These are phyloP conservation scores for Metschnikowia lunata DNA, from an alignment of 805 yeast species.

Conservation along the genomic window DNA sequence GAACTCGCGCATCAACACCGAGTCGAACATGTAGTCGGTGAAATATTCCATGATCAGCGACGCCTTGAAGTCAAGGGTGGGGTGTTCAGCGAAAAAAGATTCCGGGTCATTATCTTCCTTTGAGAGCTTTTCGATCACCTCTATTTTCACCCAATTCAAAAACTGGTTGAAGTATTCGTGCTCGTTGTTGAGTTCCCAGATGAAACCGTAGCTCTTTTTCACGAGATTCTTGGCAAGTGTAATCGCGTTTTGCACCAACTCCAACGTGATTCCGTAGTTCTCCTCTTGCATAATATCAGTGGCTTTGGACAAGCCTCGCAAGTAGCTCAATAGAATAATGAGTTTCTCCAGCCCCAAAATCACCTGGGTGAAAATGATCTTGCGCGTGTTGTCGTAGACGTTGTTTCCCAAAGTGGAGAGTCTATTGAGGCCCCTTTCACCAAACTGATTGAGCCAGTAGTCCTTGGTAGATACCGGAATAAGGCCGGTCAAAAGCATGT, in stretches of 20 bases:
- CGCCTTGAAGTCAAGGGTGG: slow-evolving; percentile 12
- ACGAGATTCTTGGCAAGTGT: slow-evolving; percentile 22
- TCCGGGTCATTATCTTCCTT: slow-evolving; percentile 32
- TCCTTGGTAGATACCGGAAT: slow-evolving; percentile 47
- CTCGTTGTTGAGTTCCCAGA: slow-evolving; percentile 44
- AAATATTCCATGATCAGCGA: slow-evolving; percentile 15
- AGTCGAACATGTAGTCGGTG: slow-evolving; percentile 9
- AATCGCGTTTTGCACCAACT: slow-evolving; percentile 7
- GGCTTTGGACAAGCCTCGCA: slow-evolving; percentile 31
- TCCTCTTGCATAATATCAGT: slow-evolving; percentile 6
- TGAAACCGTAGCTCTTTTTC: slow-evolving; percentile 31
- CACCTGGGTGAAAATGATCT: slow-evolving; percentile 44
- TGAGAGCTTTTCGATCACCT: slow-evolving; percentile 33
- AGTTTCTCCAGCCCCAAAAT: slow-evolving; percentile 56
- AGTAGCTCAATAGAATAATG: slow-evolving; percentile 40
- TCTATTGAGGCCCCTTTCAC: slow-evolving; percentile 59
- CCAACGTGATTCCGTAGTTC: slow-evolving; percentile 10
- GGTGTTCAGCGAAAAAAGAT: slow-evolving; percentile 13
- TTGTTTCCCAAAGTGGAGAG: slow-evolving; percentile 49
- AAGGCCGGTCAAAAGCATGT: slow-evolving; percentile 50
- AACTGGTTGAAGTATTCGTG: slow-evolving; percentile 43
- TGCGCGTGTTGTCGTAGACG: slow-evolving; percentile 48
- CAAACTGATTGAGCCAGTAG: slow-evolving; percentile 62
- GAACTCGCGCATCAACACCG: slow-evolving; percentile 8
- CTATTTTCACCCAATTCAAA: slow-evolving; percentile 40